These are phyloP conservation scores for Jimgerdemannia flammicorona DNA, from an alignment of 192 early-diverging fungal genomes.

Conservation along the genomic window DNA sequence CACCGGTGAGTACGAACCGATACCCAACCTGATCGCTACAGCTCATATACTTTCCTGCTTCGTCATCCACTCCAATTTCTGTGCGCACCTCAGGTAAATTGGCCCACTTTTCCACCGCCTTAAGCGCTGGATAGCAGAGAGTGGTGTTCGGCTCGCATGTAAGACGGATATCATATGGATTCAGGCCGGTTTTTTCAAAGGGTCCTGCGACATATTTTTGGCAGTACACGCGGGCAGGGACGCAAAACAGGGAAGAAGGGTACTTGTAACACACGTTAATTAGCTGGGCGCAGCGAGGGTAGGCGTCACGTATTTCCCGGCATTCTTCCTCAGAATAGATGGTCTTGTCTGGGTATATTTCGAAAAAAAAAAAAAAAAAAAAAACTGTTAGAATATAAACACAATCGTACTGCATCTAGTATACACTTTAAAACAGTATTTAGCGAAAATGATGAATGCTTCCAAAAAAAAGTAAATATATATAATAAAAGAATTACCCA, in stretches of 20 bases:
- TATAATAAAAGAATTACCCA: background rate
- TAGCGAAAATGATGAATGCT: too few species aligned
- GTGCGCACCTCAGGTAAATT: constrained; percentile 74
- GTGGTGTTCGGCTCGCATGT: constrained; percentile 74
- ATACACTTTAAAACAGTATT: too few species aligned
- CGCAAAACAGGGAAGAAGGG: constrained; percentile 71
- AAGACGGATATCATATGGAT: constrained; percentile 92
- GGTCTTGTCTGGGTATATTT: constrained; percentile 69
- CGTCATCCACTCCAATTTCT: constrained; percentile 71
- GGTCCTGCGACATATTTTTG: constrained; percentile 60
- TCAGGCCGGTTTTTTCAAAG: constrained; percentile 75
- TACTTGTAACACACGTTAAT: constrained; percentile 85
- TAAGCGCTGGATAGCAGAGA: constrained; percentile 86
- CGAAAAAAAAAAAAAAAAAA: too few species aligned
- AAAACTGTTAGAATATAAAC: too few species aligned
- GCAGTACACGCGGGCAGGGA: constrained; percentile 84
- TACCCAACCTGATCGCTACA: constrained; percentile 59
- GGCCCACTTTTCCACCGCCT: constrained; percentile 73
- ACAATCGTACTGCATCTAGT: too few species aligned
- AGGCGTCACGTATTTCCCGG: constrained; percentile 66
- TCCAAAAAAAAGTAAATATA: too few species aligned
- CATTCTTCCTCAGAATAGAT: constrained; percentile 71
- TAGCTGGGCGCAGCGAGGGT: constrained; percentile 69
- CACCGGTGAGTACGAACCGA: constrained; percentile 16
- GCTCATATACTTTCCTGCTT: constrained; percentile 57